phyloP scores from a whole-genome alignment of 768 basidiomycete species.

The Mycena polygramma region DNA sequence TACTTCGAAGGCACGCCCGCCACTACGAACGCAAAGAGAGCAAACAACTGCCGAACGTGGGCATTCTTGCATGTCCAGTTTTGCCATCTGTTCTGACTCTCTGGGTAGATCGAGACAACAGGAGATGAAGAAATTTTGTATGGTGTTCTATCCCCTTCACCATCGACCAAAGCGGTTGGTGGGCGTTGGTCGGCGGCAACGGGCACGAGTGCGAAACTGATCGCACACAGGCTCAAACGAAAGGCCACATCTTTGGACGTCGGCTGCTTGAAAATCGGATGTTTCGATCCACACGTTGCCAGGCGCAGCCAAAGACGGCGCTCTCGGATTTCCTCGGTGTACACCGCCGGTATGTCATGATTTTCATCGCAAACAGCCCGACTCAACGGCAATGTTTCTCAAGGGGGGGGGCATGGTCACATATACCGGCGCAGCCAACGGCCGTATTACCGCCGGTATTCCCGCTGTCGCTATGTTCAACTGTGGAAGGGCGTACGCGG shows the following conservation, averaged over 20 bases:
- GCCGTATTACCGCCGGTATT: constrained; percentile 25
- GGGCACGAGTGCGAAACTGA: too few species aligned
- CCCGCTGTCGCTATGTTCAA: constrained; percentile 19
- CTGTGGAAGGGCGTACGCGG: constrained; percentile 31
- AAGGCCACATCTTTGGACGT: too few species aligned
- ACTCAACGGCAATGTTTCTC: neutral
- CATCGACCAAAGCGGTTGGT: too few species aligned
- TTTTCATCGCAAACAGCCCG: too few species aligned
- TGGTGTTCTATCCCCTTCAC: too few species aligned
- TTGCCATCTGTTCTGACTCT: neutral
- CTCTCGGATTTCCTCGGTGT: too few species aligned
- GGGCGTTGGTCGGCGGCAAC: too few species aligned
- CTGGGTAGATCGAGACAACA: constrained; percentile 63
- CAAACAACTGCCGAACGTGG: constrained; percentile 54
- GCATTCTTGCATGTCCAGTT: neutral
- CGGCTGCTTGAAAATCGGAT: too few species aligned
- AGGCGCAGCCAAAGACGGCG: too few species aligned
- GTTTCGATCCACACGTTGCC: too few species aligned
- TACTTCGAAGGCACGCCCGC: constrained; percentile 72
- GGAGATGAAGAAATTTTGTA: too few species aligned
- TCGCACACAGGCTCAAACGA: too few species aligned
- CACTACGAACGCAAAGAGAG: constrained; percentile 59
- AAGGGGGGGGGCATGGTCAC: constrained; percentile 30
- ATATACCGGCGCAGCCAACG: constrained; percentile 13
- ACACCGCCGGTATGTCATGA: constrained; percentile 17